Evolutionary conservation across 2,329 filamentous ascomycete species (phyloP).

Genomic region (Calonectria leucothoes): DNA sequence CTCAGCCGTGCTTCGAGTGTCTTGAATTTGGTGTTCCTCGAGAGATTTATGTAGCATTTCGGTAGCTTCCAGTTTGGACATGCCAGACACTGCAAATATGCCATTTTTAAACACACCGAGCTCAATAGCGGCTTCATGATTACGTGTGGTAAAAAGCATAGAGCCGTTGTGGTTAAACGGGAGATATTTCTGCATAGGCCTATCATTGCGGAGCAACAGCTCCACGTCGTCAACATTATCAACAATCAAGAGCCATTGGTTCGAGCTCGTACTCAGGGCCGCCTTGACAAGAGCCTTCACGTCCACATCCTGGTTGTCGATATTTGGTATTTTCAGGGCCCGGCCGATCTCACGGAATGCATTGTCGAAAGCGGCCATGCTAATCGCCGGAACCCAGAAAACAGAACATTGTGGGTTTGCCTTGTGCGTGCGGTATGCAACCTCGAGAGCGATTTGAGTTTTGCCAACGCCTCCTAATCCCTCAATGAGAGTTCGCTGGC

Average conservation of each 20-base stretch:
- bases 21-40: constrained; percentile 28
- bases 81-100: constrained; percentile 28
- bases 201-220: constrained; percentile 38
- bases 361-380: constrained; percentile 45
- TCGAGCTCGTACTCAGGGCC: constrained; percentile 40
- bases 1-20: constrained; percentile 25
- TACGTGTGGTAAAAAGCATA: constrained; percentile 37
- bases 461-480: constrained; percentile 53
- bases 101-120: constrained; percentile 19
- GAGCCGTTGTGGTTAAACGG: constrained; percentile 34
- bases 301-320: constrained; percentile 48
- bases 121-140: constrained; percentile 6
- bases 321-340: constrained; percentile 40
- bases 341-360: constrained; percentile 49
- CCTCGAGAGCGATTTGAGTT: constrained; percentile 52
- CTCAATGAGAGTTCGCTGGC: constrained; percentile 26
- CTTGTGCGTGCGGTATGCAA: constrained; percentile 42
- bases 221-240: constrained; percentile 57
- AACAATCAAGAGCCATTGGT: constrained; percentile 56
- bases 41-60: constrained; percentile 36
- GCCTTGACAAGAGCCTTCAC: constrained; percentile 50
- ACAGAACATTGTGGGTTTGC: constrained; percentile 46
- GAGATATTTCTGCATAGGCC: constrained; percentile 41
- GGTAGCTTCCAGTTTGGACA: constrained; percentile 35
- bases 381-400: constrained; percentile 53